Evolutionary conservation across 768 basidiomycete species (phyloP).

Genomic region (Leucosporidium creatinivorum): DNA sequence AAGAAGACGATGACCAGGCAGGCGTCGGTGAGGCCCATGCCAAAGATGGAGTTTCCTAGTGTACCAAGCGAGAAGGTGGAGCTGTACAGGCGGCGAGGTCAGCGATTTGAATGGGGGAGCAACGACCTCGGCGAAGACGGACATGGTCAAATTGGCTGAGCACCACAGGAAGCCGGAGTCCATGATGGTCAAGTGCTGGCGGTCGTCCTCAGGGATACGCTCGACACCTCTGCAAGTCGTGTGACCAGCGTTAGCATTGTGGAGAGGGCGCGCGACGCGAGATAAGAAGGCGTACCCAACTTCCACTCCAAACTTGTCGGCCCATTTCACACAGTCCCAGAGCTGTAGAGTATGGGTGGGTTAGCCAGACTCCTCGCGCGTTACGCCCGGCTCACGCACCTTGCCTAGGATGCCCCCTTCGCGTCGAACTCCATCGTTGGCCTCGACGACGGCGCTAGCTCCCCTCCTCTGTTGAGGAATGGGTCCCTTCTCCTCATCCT

Average conservation of each 20-base stretch:
- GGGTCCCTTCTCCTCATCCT: slow-evolving; percentile 12
- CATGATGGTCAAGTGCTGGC: slow-evolving; percentile 17
- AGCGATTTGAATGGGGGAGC: too few species aligned
- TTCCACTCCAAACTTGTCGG: slow-evolving; percentile 42
- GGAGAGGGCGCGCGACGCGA: not conserved
- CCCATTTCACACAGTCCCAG: slow-evolving; percentile 32
- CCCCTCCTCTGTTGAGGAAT: not conserved
- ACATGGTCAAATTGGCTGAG: slow-evolving; percentile 40
- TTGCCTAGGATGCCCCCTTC: not conserved
- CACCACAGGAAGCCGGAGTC: slow-evolving; percentile 39
- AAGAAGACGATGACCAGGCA: slow-evolving; percentile 46
- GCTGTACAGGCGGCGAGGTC: not conserved
- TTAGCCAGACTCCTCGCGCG: not conserved
- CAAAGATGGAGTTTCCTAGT: slow-evolving; percentile 40
- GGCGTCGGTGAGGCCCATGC: slow-evolving; percentile 44
- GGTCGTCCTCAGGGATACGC: slow-evolving; percentile 40
- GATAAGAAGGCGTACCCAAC: slow-evolving; percentile 24
- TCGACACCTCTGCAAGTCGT: slow-evolving; percentile 40
- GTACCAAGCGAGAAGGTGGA: slow-evolving; percentile 45
- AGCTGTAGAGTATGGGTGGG: not conserved
- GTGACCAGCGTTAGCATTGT: not conserved
- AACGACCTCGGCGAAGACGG: not conserved
- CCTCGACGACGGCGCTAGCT: not conserved
- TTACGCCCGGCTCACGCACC: not conserved
- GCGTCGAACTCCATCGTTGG: slow-evolving; percentile 10